phyloP scores from a whole-genome alignment of 2,329 filamentous ascomycete genomes.

The Domatiomyces catenatus region DNA sequence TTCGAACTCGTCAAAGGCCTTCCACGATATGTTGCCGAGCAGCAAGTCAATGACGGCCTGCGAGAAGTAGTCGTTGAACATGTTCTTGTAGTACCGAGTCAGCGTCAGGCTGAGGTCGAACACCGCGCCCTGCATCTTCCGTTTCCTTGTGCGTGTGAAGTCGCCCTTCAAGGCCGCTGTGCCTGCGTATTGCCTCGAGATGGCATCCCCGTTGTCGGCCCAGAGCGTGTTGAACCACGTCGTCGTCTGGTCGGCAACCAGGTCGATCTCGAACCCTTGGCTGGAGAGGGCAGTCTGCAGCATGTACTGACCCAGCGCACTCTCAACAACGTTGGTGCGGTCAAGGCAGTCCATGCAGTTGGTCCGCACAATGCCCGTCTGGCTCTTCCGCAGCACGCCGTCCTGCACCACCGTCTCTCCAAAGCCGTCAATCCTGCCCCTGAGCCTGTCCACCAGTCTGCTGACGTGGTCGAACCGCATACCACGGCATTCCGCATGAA shows the following conservation, averaged over 20 bases:
- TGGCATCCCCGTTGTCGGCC: slow-evolving; percentile 94
- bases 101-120: slow-evolving; percentile 84
- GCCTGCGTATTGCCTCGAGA: slow-evolving; percentile 89
- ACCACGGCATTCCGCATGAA: slow-evolving; percentile 77
- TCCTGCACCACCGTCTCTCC: slow-evolving; percentile 52
- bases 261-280: slow-evolving; percentile 60
- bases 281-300: slow-evolving; percentile 64
- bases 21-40: slow-evolving; percentile 68
- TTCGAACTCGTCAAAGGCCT: slow-evolving; percentile 89
- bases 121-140: slow-evolving; percentile 78
- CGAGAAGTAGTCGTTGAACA: slow-evolving; percentile 94
- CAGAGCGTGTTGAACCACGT: slow-evolving; percentile 92
- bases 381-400: slow-evolving; percentile 31
- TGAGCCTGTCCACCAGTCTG: slow-evolving; percentile 56
- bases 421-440: slow-evolving; percentile 49
- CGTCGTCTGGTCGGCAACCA: slow-evolving; percentile 61
- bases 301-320: slow-evolving; percentile 69
- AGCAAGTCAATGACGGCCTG: slow-evolving; percentile 92
- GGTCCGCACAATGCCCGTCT: slow-evolving; percentile 69
- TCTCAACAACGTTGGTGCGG: slow-evolving; percentile 89
- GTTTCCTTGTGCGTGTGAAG: slow-evolving; percentile 72
- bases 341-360: slow-evolving; percentile 99
- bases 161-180: slow-evolving; percentile 94
- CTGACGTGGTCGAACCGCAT: slow-evolving; percentile 98
- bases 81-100: slow-evolving; percentile 61